Base-by-base conservation (phyloP, 2,329 filamentous ascomycete species). In the Alternaria ethzedia region DNA sequence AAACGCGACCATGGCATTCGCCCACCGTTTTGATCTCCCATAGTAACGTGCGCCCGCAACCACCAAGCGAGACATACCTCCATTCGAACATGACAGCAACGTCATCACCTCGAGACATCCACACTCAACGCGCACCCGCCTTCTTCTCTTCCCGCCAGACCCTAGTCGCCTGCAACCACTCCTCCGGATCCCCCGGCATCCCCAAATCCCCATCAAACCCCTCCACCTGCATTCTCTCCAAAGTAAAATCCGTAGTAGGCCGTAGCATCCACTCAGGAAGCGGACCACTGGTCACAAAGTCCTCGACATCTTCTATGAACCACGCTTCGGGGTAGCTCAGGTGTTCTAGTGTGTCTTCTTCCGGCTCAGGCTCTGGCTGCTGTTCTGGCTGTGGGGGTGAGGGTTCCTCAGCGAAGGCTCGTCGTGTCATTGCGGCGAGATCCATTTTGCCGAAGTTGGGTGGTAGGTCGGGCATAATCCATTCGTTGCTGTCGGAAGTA, bases 401-500 rank as follows among this genome's bases (percentile, higher is more conserved):
- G 8, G 32, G 15, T n/a, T 41, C n/a, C 2, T 41, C 36, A 0
- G 0, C 36, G 2, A 41, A 41, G n/a, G 36, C 36, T 0, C n/a
- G n/a, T 1, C 5, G 36, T 3, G 36, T 41, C 36, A 41, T 41
- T 0, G 0, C 36, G 0, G 1, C 0, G 1, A 41, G 36, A 0
- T 41, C 36, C 36, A 41, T 11, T 2, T 17, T 41, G 9, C 36
- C 36, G 1, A 41, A 41, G n/a, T 41, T n/a, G 4, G 36, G 36
- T 11, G 36, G 15, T 1, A 41, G 9, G 8, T 41, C 36, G n/a
- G n/a, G 36, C 3, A 41, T 41, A 7, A 41, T 1, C 0, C 32
- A 41, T 41, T 41, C 32, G 15, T n/a, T 10, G 1, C 4, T 41
- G 2, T 41, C 15, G 8, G 8, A 1, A 1, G 5, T 41, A 15